Evolutionary conservation across 2,329 filamentous ascomycete genomes (phyloP).

Genomic region (Didymosphaeria variabile): DNA sequence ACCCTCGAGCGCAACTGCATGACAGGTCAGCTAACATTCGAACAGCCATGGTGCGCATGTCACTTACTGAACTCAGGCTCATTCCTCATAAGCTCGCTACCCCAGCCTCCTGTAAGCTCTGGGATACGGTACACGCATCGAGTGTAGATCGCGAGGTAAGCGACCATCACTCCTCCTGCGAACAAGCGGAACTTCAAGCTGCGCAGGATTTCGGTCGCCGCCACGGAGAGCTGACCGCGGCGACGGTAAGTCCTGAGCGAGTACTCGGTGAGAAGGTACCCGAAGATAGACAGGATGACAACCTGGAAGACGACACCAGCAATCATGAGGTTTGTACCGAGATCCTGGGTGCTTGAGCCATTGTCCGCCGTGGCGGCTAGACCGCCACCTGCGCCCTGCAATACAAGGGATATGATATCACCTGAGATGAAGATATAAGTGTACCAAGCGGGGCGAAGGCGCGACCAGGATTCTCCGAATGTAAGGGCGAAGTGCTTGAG

Average conservation of each 20-base stretch:
- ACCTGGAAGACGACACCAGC: constrained; percentile 68
- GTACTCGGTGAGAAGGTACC: constrained; percentile 52
- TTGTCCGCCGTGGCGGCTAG: constrained; percentile 62
- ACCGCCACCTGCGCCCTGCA: constrained; percentile 67
- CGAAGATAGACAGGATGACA: constrained; percentile 60
- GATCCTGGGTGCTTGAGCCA: constrained; percentile 49
- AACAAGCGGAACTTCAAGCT: constrained; percentile 41
- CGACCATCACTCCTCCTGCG: constrained; percentile 45
- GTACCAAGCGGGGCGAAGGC: constrained; percentile 53
- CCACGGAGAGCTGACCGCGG: constrained; percentile 32
- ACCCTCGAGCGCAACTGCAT: constrained; percentile 59
- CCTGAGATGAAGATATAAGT: constrained; percentile 69
- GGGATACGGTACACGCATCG: constrained; percentile 61
- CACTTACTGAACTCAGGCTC: constrained; percentile 54
- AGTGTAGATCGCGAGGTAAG: constrained; percentile 57
- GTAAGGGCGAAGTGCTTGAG: constrained; percentile 66
- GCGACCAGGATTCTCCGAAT: constrained; percentile 55
- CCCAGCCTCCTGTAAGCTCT: constrained; percentile 59
- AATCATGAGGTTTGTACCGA: constrained; percentile 66
- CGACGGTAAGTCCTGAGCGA: constrained; percentile 40
- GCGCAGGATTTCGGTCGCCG: constrained; percentile 32
- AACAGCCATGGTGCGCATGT: too few species aligned
- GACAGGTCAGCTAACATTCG: neutral
- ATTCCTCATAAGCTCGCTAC: constrained; percentile 57
- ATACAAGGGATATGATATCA: constrained; percentile 66